A percentile compares a stretch with the other conserved stretches of the same genome.
Conservation (phyloP, 345 rosid genomes). For the Dipteronia sinensis region DNA sequence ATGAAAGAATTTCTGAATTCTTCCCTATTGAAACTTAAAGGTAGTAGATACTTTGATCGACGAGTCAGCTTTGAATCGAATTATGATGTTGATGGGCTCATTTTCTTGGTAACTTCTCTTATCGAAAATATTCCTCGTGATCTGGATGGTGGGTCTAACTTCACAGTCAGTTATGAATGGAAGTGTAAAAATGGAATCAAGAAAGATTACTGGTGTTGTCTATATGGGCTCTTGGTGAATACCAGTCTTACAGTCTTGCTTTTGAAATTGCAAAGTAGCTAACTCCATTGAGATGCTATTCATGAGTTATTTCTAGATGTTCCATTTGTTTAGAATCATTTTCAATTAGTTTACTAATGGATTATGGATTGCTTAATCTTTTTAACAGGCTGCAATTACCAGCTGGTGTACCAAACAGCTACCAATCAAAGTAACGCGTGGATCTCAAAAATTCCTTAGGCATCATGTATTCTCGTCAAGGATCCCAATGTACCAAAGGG, state of each 20-base stretch:
- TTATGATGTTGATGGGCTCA: background rate
- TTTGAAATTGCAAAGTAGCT: background rate
- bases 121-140: too few relatives aligned
- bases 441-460: constrained; percentile 28
- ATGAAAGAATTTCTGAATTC: too few relatives aligned
- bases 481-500: constrained; percentile 28
- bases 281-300: background rate
- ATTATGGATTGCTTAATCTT: constrained; percentile 8
- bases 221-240: background rate
- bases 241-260: too few relatives aligned
- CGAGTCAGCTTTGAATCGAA: background rate
- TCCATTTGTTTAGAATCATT: background rate
- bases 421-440: constrained; percentile 5
- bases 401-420: constrained; percentile 24
- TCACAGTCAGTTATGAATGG: background rate
- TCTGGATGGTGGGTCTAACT: background rate
- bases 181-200: background rate
- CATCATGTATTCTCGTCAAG: constrained; percentile 24
- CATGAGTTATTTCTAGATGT: background rate
- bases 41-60: background rate
- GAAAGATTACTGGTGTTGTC: background rate
- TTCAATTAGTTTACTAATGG: constrained; percentile 14
- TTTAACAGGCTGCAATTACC: constrained; percentile 37
- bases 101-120: too few relatives aligned
- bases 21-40: background rate